Evolutionary conservation across 129 eudicot species (phyloP).

Genomic region (Lonicera japonica): DNA sequence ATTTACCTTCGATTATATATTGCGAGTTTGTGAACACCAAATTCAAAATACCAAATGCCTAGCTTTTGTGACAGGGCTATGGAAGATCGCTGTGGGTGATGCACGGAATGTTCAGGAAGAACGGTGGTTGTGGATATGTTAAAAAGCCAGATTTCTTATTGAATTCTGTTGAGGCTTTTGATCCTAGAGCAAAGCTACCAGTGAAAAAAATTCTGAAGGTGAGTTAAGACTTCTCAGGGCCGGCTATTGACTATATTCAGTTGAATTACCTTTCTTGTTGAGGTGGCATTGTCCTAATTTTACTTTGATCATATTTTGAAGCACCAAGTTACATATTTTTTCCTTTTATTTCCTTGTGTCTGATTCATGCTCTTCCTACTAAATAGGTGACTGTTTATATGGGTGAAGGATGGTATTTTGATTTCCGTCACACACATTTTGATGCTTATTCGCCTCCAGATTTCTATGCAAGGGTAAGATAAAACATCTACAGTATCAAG

Average conservation of each 20-base stretch:
- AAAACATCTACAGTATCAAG: neutral
- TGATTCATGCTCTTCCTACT: constrained; percentile 16
- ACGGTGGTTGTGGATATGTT: constrained; percentile 90
- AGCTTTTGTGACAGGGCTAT: constrained; percentile 46
- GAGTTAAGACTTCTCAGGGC: constrained; percentile 2
- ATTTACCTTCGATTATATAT: neutral
- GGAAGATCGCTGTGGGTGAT: constrained; percentile 89
- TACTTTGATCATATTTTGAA: too few species aligned
- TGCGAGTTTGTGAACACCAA: neutral
- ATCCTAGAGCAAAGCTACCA: constrained; percentile 42
- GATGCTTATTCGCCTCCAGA: constrained; percentile 91
- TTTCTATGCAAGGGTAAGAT: constrained; percentile 76
- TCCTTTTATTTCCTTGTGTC: neutral
- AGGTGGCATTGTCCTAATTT: neutral
- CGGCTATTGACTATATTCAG: neutral
- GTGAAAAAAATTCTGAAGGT: constrained; percentile 62
- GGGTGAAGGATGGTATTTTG: constrained; percentile 95
- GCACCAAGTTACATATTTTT: neutral
- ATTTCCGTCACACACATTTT: constrained; percentile 68
- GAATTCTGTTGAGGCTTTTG: constrained; percentile 43
- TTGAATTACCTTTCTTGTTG: neutral
- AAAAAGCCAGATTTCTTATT: constrained; percentile 74
- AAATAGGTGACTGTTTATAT: constrained; percentile 66
- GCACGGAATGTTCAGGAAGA: constrained; percentile 96
- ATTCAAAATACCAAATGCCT: neutral